Base-by-base conservation (phyloP, 2,329 filamentous ascomycete genomes). In the Pseudopyricularia cyperi region DNA sequence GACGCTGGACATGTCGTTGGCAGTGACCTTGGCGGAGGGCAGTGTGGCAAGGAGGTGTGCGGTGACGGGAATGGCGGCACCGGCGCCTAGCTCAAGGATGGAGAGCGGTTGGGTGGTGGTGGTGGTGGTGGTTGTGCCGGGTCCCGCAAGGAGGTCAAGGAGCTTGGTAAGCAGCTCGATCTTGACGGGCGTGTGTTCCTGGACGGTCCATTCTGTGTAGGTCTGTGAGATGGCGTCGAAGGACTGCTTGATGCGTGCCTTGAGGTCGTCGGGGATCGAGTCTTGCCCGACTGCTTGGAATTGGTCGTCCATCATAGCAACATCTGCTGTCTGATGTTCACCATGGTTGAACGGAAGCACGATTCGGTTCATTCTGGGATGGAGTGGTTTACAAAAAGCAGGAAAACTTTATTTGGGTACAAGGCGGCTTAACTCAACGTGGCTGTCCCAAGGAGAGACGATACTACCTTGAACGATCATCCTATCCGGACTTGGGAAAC, bases 1-100 rank as follows among this genome's bases (percentile, higher is more conserved):
- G 7, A 60, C 57, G 37, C 58, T 58, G 4, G 71, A 73, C 8
- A 73, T 54, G 59, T 73, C 71, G 57, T 71, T 71, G 55, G 66
- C 70, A 9, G 61, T 59, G 44, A 70, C 61, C 44, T 57, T 54
- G 24, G 60, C 48, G 3, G 48, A 37, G 26, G 51, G 46, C 33
- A 54, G 35, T 22, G 48, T 54, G 48, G 55, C 48, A 4, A 72
- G 60, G 12, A 72, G 63, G 46, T 54, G 60, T 48, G 61, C 53
- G 2, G 65, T 65, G 12, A 66, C 63, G 7, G 69, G 70, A 7
- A 64, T 35, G 34, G 70, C 70, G 33, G 63, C 59, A 42, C 70
- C 70, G 58, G 68, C 71, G 44, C 70, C 71, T 7, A 72, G 63
- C 54, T 73, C 71, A 26, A 72, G 65, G 22, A 68, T 59, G 17